Evolutionary conservation across 495 filamentous ascomycete species (phyloP).

Genomic region (Haplographium delicatum): DNA sequence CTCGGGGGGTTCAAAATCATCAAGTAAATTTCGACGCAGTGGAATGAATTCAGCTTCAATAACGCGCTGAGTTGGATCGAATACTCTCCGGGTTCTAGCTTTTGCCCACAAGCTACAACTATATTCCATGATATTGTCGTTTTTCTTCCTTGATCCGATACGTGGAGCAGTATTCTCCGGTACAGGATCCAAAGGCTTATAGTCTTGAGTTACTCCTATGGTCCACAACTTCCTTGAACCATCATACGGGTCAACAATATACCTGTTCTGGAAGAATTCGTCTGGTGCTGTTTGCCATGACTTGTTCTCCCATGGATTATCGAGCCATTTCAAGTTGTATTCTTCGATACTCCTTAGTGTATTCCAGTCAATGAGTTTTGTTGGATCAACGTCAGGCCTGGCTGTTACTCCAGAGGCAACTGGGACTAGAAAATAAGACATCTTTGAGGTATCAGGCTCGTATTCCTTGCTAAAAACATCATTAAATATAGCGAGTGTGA

Average conservation of each 20-base stretch:
- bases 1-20: conserved; percentile 60
- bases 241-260: conserved; percentile 69
- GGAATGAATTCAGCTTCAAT: conserved; percentile 65
- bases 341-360: conserved; percentile 46
- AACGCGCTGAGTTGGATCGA: conserved; percentile 67
- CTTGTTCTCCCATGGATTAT: conserved; percentile 34
- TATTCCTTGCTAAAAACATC: conserved; percentile 89
- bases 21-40: conserved; percentile 77
- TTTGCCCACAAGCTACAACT: conserved; percentile 54
- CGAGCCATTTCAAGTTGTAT: conserved; percentile 44
- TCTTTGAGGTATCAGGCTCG: conserved; percentile 51
- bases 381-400: conserved; percentile 20
- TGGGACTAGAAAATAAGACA: conserved; percentile 86
- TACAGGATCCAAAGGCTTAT: conserved; percentile 45
- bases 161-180: conserved; percentile 44
- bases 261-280: conserved; percentile 55
- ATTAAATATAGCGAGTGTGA: conserved; percentile 72
- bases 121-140: conserved; percentile 60
- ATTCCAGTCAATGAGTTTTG: conserved; percentile 60
- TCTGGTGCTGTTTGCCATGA: conserved; percentile 31
- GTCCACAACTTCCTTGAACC: conserved; percentile 61
- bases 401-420: conserved; percentile 26
- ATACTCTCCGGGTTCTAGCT: conserved; percentile 37
- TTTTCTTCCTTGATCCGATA: conserved; percentile 39
- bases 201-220: conserved; percentile 26